phyloP scores from a whole-genome alignment of 352 stramenopile genomes.

The Pythium dissotocum region DNA sequence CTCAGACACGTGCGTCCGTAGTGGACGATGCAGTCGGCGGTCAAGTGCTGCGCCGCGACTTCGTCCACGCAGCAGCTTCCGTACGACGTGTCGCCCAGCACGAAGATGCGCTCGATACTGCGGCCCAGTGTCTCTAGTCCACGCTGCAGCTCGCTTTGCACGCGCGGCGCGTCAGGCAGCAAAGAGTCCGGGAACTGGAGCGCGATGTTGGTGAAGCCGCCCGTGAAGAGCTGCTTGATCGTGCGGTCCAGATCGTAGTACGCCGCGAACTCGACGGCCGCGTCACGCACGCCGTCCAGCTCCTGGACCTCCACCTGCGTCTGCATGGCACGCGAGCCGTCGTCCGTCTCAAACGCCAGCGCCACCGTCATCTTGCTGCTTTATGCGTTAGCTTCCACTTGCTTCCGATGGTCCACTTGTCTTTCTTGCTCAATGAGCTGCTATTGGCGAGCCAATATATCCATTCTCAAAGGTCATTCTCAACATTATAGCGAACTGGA shows the following conservation, averaged over 20 bases:
- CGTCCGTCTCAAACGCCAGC: slow-evolving; percentile 79
- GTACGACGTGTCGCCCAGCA: slow-evolving; percentile 96
- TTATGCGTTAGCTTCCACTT: background rate
- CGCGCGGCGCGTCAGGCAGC: slow-evolving; percentile 81
- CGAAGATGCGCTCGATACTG: slow-evolving; percentile 82
- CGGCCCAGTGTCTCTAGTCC: slow-evolving; percentile 38
- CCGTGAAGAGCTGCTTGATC: slow-evolving; percentile 51
- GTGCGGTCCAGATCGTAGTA: slow-evolving; percentile 76
- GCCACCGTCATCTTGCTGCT: slow-evolving; percentile 54
- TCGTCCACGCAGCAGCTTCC: slow-evolving; percentile 96
- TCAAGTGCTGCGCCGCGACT: slow-evolving; percentile 92
- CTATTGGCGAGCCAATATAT: slow-evolving; percentile 6
- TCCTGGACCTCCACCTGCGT: slow-evolving; percentile 60
- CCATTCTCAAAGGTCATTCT: background rate
- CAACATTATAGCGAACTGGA: background rate
- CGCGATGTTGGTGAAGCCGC: slow-evolving; percentile 82
- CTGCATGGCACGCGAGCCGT: slow-evolving; percentile 76
- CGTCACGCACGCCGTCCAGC: slow-evolving; percentile 49
- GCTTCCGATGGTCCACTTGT: slow-evolving; percentile 5
- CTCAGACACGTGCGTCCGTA: slow-evolving; percentile 94
- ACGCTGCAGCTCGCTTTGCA: slow-evolving; percentile 79
- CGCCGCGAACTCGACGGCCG: slow-evolving; percentile 37
- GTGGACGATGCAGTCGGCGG: slow-evolving; percentile 93
- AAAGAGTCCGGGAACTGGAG: slow-evolving; percentile 96
- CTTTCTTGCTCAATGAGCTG: background rate